Percentiles rank a stretch among this genome's conserved stretches.
Evolutionary conservation across 1,139 yeast species (phyloP).

Genomic region (Maudiozyma humilis): DNA sequence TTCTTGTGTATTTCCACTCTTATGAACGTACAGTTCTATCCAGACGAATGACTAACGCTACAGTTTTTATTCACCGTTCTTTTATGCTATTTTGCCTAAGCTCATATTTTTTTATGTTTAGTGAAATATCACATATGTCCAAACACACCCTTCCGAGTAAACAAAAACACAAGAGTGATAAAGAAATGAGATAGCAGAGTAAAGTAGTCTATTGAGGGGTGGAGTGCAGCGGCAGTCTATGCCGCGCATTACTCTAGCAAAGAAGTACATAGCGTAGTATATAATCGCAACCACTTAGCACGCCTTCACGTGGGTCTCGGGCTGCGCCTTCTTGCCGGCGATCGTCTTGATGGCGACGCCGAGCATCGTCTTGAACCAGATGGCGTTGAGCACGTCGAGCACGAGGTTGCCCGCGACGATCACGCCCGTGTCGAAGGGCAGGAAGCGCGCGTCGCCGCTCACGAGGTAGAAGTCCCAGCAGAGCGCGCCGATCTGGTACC

Average conservation of each 20-base stretch:
- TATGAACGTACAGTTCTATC: no score
- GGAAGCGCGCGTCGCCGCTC: constrained; percentile 37
- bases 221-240: no score
- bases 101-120: neutral
- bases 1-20: no score
- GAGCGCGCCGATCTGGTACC: constrained; percentile 53
- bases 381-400: constrained; percentile 60
- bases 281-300: neutral
- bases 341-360: constrained; percentile 48
- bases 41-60: no score
- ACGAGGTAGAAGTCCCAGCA: constrained; percentile 46
- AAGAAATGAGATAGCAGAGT: no score
- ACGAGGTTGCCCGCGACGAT: constrained; percentile 56
- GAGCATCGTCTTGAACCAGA: constrained; percentile 82
- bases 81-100: no score
- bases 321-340: constrained; percentile 6
- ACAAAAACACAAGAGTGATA: neutral
- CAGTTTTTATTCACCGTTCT: no score
- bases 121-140: neutral
- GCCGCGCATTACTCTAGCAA: no score
- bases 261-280: no score
- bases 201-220: no score
- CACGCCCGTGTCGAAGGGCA: constrained; percentile 39
- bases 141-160: neutral
- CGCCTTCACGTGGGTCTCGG: neutral